Evolutionary conservation across 1,139 yeast genomes (phyloP), one percentile per base, ranked within the genome.

Genomic region (Suhomyces maxii): DNA sequence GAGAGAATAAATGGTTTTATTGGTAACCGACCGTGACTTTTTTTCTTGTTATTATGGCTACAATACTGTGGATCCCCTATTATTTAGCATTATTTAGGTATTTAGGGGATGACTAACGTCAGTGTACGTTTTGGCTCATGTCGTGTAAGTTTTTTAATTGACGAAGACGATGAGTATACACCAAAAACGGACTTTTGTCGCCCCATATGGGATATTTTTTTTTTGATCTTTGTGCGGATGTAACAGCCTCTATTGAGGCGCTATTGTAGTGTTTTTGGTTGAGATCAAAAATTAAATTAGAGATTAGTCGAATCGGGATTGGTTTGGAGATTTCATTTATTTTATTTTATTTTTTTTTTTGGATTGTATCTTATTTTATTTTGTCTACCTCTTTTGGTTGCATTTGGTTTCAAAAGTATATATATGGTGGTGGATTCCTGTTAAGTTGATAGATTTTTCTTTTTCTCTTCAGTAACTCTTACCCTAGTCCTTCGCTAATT

Each of bases 401-500:
- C 23, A 18, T 18, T 18, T 18, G 6, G 6, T 18, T 18, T 18
- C 4, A 18, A 18, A 35, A 33, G 30, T 39, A 43, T 46, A 46
- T 46, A 46, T 39, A 42, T 30, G 45, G 42, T 7, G 25, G 31
- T 28, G 8, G 2, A 8, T 6, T 26, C 12, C 41, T 32, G 40
- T 34, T 33, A 8, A n/a, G 10, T 9, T 44, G 40, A 47, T 18
- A 18, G 6, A 4, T 2, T 18, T 18, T 44, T 45, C 45, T 48
- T 41, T 46, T 40, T 44, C 41, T 46, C 45, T 44, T 46, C 45
- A 49, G 44, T 50, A 48, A 41, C 47, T 55, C 65, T 60, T 61
- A 64, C 67, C 60, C 48, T 55, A 53, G 67, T 64, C 70, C 52
- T 57, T 66, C 70, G 68, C 55, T 61, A 49, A 57, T 4, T 44